Evolutionary conservation across 2,329 filamentous ascomycete genomes (phyloP).

Genomic region (Leptographium wingfieldii): DNA sequence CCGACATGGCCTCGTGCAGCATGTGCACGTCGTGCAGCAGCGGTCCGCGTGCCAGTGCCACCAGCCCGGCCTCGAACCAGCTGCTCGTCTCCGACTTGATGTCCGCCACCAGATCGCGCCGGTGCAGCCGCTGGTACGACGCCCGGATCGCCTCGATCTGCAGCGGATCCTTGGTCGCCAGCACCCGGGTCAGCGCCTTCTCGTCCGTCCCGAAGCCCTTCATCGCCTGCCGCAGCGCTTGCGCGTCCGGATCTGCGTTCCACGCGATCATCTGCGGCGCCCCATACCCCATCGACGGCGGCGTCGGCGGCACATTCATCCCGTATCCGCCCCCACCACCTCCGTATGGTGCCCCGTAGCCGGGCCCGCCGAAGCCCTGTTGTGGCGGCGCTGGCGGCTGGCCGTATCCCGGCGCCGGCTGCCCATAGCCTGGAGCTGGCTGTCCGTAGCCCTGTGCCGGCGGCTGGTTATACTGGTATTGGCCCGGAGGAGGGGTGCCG

Average conservation of each 20-base stretch:
- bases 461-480: slow-evolving; percentile 2
- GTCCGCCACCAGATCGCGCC: slow-evolving; percentile 60
- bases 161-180: slow-evolving; percentile 63
- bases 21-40: slow-evolving; percentile 62
- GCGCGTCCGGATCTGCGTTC: slow-evolving; percentile 57
- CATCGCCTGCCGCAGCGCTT: slow-evolving; percentile 69
- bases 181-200: slow-evolving; percentile 54
- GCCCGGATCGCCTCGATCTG: slow-evolving; percentile 58
- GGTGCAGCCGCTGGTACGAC: slow-evolving; percentile 52
- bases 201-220: slow-evolving; percentile 87
- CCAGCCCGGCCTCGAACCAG: slow-evolving; percentile 61
- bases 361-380: slow-evolving; percentile 6
- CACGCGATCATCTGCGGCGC: slow-evolving; percentile 55
- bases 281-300: slow-evolving; percentile 63
- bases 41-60: slow-evolving; percentile 67
- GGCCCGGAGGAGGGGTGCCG: slow-evolving; percentile 18
- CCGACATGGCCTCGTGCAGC: slow-evolving; percentile 59
- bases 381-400: slow-evolving; percentile 8
- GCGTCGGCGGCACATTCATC: slow-evolving; percentile 36
- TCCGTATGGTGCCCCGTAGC: slow-evolving; percentile 22
- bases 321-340: slow-evolving; percentile 13
- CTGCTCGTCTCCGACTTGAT: slow-evolving; percentile 65
- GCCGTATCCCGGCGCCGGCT: slow-evolving; percentile 11
- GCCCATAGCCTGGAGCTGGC: background rate
- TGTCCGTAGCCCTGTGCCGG: background rate